phyloP scores from a whole-genome alignment of 2,329 filamentous ascomycete species.

The Amylocarpus encephaloides region DNA sequence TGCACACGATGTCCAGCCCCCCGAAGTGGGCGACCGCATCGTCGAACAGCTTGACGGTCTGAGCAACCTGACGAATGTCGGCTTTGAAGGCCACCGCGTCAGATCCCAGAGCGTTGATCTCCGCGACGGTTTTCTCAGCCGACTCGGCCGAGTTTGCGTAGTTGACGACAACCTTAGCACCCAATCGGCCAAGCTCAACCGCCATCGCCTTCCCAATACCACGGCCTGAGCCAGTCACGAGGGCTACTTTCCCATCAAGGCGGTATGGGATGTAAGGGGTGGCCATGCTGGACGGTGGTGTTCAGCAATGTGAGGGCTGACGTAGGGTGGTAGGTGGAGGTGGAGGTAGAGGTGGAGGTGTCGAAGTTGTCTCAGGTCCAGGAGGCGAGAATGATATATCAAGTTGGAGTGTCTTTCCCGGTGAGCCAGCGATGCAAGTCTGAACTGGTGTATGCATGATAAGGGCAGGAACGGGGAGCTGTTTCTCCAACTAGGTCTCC shows the following conservation, averaged over 20 bases:
- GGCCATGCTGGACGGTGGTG: not conserved
- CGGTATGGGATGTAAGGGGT: not conserved
- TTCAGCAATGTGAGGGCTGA: not conserved
- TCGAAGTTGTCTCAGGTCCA: no score
- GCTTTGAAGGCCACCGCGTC: conserved; percentile 49
- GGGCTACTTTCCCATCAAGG: conserved; percentile 11
- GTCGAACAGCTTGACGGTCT: conserved; percentile 17
- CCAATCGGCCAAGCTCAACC: conserved; percentile 59
- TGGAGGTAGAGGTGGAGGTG: not conserved
- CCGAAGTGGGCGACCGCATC: conserved; percentile 18
- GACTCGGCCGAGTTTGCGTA: conserved; percentile 55
- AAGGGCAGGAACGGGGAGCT: no score
- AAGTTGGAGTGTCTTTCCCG: no score
- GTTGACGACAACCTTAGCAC: conserved; percentile 49
- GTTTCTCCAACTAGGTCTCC: no score
- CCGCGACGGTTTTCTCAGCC: conserved; percentile 56
- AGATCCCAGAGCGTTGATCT: conserved; percentile 45
- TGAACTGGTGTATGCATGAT: no score
- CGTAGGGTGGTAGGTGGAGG: not conserved
- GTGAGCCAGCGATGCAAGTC: no score
- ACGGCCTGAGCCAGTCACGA: conserved; percentile 51
- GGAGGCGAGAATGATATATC: no score
- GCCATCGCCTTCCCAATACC: conserved; percentile 63
- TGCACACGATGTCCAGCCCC: conserved; percentile 16
- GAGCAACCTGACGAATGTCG: conserved; percentile 46